Conservation (phyloP, 441 rosid genomes). For the Biscutella auriculata region DNA sequence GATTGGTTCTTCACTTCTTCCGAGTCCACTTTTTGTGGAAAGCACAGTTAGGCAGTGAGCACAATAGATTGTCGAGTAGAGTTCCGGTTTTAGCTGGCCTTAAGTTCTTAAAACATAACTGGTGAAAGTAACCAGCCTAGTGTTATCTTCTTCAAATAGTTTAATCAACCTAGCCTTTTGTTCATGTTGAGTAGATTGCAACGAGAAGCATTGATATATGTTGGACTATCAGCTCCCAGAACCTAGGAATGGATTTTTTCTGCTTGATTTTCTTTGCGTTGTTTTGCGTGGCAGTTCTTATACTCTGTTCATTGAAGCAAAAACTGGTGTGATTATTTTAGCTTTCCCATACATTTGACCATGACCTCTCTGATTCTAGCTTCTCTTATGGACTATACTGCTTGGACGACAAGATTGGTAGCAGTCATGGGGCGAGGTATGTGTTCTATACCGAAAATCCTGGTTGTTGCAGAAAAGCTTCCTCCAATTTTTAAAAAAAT, state of each 20-base stretch:
- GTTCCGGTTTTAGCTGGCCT: neutral
- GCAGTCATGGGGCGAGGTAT: conserved; percentile 19
- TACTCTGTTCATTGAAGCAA: too few species aligned
- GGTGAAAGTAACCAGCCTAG: neutral
- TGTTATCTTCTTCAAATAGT: too few species aligned
- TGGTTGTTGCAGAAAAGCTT: too few species aligned
- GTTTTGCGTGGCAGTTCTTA: too few species aligned
- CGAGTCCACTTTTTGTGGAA: neutral
- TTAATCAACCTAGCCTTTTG: neutral
- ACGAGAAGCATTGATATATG: neutral
- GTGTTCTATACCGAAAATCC: conserved; percentile 4
- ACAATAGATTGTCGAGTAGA: neutral
- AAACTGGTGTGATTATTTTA: neutral
- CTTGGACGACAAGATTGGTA: conserved; percentile 20
- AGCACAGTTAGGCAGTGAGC: neutral
- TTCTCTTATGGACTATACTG: conserved; percentile 27
- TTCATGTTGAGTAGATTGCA: neutral
- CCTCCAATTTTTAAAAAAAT: too few species aligned
- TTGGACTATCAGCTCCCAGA: neutral
- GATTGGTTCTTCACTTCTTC: conserved; percentile 1
- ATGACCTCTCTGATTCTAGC: conserved; percentile 30
- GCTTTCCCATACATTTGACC: neutral
- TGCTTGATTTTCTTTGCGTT: neutral
- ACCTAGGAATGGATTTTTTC: neutral
- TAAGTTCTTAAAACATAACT: neutral